phyloP scores from a whole-genome alignment of 208 protist genomes.

The Phytomonas francai region DNA sequence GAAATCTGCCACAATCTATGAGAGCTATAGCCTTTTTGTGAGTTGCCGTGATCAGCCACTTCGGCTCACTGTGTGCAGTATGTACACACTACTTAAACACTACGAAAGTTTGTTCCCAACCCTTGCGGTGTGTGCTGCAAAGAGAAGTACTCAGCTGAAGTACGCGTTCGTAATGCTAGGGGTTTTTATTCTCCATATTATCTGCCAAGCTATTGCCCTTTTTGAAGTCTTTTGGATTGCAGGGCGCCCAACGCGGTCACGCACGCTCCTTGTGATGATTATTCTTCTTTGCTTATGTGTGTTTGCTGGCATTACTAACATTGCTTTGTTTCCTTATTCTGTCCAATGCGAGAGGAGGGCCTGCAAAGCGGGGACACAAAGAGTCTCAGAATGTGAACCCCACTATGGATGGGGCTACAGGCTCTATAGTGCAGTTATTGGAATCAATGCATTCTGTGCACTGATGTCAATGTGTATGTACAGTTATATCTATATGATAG shows the following conservation, averaged over 20 bases:
- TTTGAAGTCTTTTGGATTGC: conserved; percentile 25
- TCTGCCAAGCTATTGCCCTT: conserved; percentile 21
- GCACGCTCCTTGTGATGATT: conserved; percentile 20
- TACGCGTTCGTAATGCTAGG: conserved; percentile 43
- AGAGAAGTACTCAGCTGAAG: conserved; percentile 5
- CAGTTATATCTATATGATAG: conserved; percentile 41
- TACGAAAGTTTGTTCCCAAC: neutral
- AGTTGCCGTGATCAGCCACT: conserved; percentile 23
- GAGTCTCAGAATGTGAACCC: conserved; percentile 13
- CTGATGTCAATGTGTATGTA: conserved; percentile 47
- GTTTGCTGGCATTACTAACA: conserved; percentile 25
- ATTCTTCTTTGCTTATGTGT: conserved; percentile 21
- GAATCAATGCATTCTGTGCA: conserved; percentile 31
- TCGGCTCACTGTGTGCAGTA: neutral
- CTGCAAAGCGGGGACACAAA: conserved; percentile 26
- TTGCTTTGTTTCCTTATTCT: conserved; percentile 50
- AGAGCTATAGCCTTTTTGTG: conserved; percentile 47
- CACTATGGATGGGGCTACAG: conserved; percentile 48
- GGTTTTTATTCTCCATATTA: conserved; percentile 36
- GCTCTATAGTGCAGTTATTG: conserved; percentile 40
- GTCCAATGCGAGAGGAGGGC: conserved; percentile 30
- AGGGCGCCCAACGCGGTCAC: conserved; percentile 45
- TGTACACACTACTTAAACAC: neutral
- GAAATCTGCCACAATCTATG: conserved; percentile 17
- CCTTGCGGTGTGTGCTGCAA: neutral